These are phyloP conservation scores for Dothideomycetes sp. DNA, from an alignment of 2,329 filamentous ascomycete genomes.

Conservation along the genomic window DNA sequence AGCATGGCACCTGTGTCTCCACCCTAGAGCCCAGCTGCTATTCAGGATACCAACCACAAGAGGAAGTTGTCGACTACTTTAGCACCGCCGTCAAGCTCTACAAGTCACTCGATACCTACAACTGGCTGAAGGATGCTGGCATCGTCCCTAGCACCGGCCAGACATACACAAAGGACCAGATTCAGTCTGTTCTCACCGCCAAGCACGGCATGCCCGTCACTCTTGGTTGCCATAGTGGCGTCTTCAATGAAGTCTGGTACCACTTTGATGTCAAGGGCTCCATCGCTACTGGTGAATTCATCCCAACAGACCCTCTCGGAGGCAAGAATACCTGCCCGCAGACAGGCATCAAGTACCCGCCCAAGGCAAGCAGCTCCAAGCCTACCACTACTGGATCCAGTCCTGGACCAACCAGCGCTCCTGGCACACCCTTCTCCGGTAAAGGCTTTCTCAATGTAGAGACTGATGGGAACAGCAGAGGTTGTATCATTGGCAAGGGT, in stretches of 20 bases:
- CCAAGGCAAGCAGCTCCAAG: slow-evolving; percentile 34
- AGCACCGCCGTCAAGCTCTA: slow-evolving; percentile 54
- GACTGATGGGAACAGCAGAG: slow-evolving; percentile 36
- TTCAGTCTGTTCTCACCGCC: slow-evolving; percentile 46
- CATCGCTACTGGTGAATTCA: slow-evolving; percentile 50
- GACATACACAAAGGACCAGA: slow-evolving; percentile 49
- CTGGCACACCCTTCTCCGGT: slow-evolving; percentile 41
- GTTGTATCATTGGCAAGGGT: slow-evolving; percentile 57
- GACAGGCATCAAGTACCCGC: slow-evolving; percentile 53
- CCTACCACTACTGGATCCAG: slow-evolving; percentile 20
- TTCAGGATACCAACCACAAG: slow-evolving; percentile 40
- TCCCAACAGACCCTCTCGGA: slow-evolving; percentile 43
- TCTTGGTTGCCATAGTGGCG: slow-evolving; percentile 42
- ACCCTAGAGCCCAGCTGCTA: slow-evolving; percentile 58
- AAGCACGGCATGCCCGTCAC: slow-evolving; percentile 47
- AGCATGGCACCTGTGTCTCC: slow-evolving; percentile 63
- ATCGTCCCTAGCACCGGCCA: slow-evolving; percentile 42
- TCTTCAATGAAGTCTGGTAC: slow-evolving; percentile 47
- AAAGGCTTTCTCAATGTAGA: slow-evolving; percentile 49
- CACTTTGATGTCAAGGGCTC: slow-evolving; percentile 53
- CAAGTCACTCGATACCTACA: slow-evolving; percentile 54
- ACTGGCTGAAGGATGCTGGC: slow-evolving; percentile 50
- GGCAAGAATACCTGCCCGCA: slow-evolving; percentile 51
- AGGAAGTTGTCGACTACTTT: slow-evolving; percentile 62
- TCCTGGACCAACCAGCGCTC: slow-evolving; percentile 17